Base-by-base conservation (phyloP, 169 alveolate species). In the Eimeria falciformis region DNA sequence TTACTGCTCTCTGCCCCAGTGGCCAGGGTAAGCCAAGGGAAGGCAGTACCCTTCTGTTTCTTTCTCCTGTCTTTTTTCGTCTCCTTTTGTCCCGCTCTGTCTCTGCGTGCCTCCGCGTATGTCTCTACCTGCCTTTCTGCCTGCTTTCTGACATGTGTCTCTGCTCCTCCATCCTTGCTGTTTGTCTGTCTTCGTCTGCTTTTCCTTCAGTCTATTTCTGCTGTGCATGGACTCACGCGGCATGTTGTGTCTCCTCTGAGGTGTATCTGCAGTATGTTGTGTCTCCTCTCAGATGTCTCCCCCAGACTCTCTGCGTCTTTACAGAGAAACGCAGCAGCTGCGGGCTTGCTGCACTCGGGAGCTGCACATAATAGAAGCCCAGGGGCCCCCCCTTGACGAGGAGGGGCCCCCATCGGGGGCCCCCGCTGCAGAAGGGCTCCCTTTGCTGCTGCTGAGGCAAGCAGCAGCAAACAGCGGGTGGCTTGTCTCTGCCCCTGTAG, bases 341-440 rank as follows among this genome's bases (percentile, higher is more conserved):
- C 33, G 33, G 9, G 73, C 73, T 9, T 62, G 73, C 33, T 62
- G 73, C 27, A 62, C 73, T n/a, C 27, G 5, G 27, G 73, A 62
- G 73, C 73, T 12, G 73, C 73, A 62, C 9, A 9, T 62, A 9
- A 62, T 62, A 14, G 73, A 62, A 9, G 73, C 73, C 73, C 73
- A 62, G 27, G 73, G 73, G 73, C 73, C 73, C 73, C 73, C 73
- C 62, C 62, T 62, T 5, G 33, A 62, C 33, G 27, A 12, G 33
- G 33, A 62, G 27, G 33, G 14, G 73, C 73, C 14, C 33, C 73
- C 14, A 25, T 14, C 33, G 14, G 73, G 33, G 33, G 33, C 27
- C 27, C 73, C 33, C 73, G 14, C 21, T 62, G 27, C 33, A 14
- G 73, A 9, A 5, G 73, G n/a, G n/a, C 62, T 62, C 27, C 21